These are phyloP conservation scores for Avena sativa DNA, from an alignment of 176 grass and related monocot genomes.

Conservation along the genomic window DNA sequence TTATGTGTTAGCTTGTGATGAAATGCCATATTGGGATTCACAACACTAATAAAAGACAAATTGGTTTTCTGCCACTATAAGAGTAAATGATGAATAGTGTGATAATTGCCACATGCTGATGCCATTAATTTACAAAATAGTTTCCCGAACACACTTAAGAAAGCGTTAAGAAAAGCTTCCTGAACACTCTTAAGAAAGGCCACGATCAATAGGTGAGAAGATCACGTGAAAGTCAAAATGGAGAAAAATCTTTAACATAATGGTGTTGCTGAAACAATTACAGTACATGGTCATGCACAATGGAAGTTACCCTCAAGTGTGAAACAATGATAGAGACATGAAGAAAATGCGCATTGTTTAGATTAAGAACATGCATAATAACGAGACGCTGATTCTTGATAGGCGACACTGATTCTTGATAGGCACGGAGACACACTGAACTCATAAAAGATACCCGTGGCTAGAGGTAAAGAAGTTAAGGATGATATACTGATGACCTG, in stretches of 20 bases:
- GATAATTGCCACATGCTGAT: neutral
- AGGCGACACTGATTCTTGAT: neutral
- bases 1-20: neutral
- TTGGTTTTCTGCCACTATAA: neutral
- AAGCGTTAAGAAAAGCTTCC: neutral
- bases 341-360: neutral
- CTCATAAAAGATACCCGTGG: neutral
- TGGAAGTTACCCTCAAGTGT: neutral
- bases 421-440: neutral
- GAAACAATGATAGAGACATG: neutral
- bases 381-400: neutral
- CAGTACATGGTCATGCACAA: conserved; percentile 4
- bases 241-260: neutral
- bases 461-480: too few relatives aligned
- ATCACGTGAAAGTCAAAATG: neutral
- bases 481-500: too few relatives aligned
- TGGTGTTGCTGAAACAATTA: neutral
- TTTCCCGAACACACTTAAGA: neutral
- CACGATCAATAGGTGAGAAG: neutral
- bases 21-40: neutral
- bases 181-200: neutral
- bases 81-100: neutral
- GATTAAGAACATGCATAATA: conserved; percentile 29
- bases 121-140: neutral
- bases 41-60: neutral